Base-by-base conservation (phyloP, 1,139 yeast genomes). In the Arxiozyma heterogenica region DNA sequence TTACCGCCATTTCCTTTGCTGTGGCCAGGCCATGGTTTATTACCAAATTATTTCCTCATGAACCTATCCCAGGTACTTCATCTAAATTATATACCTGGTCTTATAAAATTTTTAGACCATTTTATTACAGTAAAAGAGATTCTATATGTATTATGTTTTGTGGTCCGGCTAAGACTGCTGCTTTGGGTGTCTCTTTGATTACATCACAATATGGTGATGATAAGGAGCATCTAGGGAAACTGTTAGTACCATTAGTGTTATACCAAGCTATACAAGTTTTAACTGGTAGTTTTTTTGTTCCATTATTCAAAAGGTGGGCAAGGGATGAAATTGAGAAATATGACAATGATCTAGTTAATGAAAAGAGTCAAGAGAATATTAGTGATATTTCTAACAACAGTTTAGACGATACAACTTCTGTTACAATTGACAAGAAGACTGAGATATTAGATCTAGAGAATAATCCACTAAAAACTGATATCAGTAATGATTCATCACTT, bases 131-230 rank as follows among this genome's bases (percentile, higher is more conserved):
- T 60, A 79, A 84, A 60, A 71, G 73, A 54, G 96, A 89, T 64
- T 81, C 96, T 0, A 87, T 87, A 39, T 79, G 93, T 4, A 77
- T 89, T 50, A 78, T 89, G 84, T 77, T 88, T 55, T 88, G 96
- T 69, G 96, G 95, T 7, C 94, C 95, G 1, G 95, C 96, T 4
- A 89, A 89, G 67, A 88, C 96, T 0, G 96, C 95, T 0, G 96
- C 96, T 0, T 74, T 89, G 52, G 96, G 96, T 48, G 95, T 89
- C 1, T 86, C 95, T 1, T 74, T 89, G 54, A 75, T 86, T 11
- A 75, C 89, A 1, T 80, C 96, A 0, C 96, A 89, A 68, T 89
- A 87, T 66, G 94, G 95, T 9, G 71, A 81, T 5, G 63, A 76
- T 50, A 79, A 79, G 59, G 76, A 77, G 7, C 74, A 81, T 58